Evolutionary conservation across 768 basidiomycete genomes (phyloP).

Genomic region (Candolleomyces efflorescens): DNA sequence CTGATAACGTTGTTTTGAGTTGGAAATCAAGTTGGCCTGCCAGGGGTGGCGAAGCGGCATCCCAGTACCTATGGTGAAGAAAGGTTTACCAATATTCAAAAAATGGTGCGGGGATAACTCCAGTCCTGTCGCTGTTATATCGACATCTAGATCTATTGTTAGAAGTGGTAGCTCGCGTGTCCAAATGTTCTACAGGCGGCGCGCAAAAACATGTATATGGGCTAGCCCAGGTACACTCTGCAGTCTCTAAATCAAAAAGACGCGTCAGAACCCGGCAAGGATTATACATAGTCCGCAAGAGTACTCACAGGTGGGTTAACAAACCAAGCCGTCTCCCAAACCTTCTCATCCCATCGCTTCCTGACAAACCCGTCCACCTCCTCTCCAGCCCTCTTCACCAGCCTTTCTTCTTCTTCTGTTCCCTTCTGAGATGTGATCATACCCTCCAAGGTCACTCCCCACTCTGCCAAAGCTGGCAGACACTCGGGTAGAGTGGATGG

Average conservation of each 20-base stretch:
- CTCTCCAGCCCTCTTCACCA: slow-evolving; percentile 46
- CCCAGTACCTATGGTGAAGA: too few species aligned
- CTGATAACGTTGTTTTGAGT: too few species aligned
- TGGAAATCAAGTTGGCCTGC: too few species aligned
- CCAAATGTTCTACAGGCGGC: slow-evolving; percentile 13
- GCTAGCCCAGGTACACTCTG: slow-evolving; percentile 80
- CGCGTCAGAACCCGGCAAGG: not conserved
- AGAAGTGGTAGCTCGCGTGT: too few species aligned
- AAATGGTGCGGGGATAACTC: too few species aligned
- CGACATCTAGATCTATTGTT: too few species aligned
- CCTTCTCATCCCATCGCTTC: slow-evolving; percentile 59
- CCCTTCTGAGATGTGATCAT: slow-evolving; percentile 50
- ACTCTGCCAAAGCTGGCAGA: slow-evolving; percentile 62
- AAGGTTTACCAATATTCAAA: too few species aligned
- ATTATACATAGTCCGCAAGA: not conserved
- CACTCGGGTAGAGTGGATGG: slow-evolving; percentile 55
- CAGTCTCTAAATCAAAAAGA: slow-evolving; percentile 47
- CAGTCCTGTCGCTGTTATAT: too few species aligned
- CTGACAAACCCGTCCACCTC: slow-evolving; percentile 64
- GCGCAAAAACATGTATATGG: slow-evolving; percentile 86
- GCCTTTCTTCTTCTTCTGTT: slow-evolving; percentile 47
- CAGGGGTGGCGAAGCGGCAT: too few species aligned
- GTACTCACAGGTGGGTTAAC: slow-evolving; percentile 77
- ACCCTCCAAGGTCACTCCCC: slow-evolving; percentile 63
- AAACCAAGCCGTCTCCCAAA: slow-evolving; percentile 94